These are phyloP conservation scores for Dictyostelium citrinum DNA, from an alignment of 78 protist genomes.

Conservation along the genomic window DNA sequence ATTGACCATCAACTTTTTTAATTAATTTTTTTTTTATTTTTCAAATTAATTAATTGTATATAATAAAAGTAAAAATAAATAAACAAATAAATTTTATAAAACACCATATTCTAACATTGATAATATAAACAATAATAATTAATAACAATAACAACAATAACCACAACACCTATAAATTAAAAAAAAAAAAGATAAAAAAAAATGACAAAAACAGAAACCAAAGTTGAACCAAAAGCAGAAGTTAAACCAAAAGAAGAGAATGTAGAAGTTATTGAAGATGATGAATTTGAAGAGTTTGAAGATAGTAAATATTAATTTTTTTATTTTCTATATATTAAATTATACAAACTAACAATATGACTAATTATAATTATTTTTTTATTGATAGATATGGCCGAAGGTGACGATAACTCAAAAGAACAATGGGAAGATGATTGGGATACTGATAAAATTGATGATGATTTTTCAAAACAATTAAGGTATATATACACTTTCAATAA, in stretches of 20 bases:
- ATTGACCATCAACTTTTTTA: no score
- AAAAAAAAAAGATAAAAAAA: background rate
- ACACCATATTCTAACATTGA: background rate
- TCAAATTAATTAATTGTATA: no score
- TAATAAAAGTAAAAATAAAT: background rate
- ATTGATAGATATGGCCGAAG: slow-evolving; percentile 10
- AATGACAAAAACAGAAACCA: slow-evolving; percentile 13
- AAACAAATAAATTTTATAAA: background rate
- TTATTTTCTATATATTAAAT: background rate
- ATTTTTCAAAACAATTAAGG: slow-evolving; percentile 81
- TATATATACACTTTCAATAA: no score
- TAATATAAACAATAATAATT: no score
- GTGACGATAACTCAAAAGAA: slow-evolving; percentile 44
- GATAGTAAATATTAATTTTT: slow-evolving; percentile 36
- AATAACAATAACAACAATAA: no score
- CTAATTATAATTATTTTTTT: background rate
- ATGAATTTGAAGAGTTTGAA: slow-evolving; percentile 83
- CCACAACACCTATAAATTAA: no score
- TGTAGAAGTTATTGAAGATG: slow-evolving; percentile 71
- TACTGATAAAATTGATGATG: slow-evolving; percentile 78
- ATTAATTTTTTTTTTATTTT: no score
- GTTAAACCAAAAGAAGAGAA: slow-evolving; percentile 45
- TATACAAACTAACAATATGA: background rate
- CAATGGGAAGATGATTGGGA: slow-evolving; percentile 87
- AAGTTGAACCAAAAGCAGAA: background rate